Evolutionary conservation across 306 rosid genomes (phyloP).

Genomic region (Cucurbita maxima): DNA sequence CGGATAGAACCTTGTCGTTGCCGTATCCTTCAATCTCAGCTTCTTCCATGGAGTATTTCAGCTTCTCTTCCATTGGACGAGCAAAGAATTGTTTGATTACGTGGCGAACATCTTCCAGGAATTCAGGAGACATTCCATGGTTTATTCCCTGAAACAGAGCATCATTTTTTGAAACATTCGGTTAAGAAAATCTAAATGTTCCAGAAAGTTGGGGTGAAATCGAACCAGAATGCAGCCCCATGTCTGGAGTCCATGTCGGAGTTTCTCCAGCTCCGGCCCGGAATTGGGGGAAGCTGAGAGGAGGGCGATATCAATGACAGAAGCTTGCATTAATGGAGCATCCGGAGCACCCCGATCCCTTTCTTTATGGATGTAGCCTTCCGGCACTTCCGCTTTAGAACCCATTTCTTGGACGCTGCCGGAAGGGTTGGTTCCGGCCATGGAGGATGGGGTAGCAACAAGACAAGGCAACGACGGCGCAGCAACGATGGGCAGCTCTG

Average conservation of each 20-base stretch:
- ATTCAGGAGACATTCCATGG: constrained; percentile 1
- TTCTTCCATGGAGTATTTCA: constrained; percentile 23
- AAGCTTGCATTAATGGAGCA: constrained; percentile 9
- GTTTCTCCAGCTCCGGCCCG: constrained; percentile 6
- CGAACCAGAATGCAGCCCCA: constrained; percentile 32
- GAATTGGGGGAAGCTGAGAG: constrained; percentile 6
- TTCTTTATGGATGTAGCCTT: constrained; percentile 15
- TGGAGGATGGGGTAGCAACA: background rate
- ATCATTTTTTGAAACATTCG: background rate
- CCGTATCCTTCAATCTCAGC: constrained; percentile 38
- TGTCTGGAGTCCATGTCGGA: constrained; percentile 10
- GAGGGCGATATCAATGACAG: constrained; percentile 18
- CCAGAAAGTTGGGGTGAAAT: background rate
- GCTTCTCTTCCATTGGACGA: constrained; percentile 33
- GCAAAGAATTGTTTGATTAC: constrained; percentile 12
- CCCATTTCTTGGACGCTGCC: background rate
- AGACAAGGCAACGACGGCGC: too few species aligned
- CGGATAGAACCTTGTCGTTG: constrained; percentile 18
- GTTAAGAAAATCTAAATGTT: too few species aligned
- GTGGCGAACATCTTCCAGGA: background rate
- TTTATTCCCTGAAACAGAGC: background rate
- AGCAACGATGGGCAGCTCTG: background rate
- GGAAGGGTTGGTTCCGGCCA: background rate
- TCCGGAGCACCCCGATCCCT: constrained; percentile 10
- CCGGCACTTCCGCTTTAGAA: constrained; percentile 17